These are phyloP conservation scores for Begonia loranthoides DNA, from an alignment of 306 rosid species.

Conservation along the genomic window DNA sequence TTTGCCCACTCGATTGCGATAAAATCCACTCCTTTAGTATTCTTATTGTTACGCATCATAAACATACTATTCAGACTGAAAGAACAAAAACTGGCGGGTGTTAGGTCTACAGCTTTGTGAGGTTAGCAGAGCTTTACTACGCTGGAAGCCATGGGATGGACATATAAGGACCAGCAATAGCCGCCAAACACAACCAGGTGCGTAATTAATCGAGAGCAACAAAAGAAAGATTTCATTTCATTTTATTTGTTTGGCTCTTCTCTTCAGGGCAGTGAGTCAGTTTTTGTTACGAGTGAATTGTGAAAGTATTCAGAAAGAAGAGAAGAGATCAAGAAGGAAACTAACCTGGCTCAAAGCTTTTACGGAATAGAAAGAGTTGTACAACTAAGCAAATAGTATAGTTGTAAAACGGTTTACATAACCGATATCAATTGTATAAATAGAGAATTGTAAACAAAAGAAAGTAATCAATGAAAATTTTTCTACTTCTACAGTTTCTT, in stretches of 20 bases:
- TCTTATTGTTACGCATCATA: neutral
- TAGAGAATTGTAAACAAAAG: no score
- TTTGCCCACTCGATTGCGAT: neutral
- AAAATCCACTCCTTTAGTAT: neutral
- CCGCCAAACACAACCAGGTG: conserved; percentile 46
- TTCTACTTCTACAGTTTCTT: no score
- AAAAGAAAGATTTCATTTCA: neutral
- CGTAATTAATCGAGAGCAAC: conserved; percentile 45
- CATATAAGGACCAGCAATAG: conserved; percentile 77
- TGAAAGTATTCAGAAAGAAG: no score
- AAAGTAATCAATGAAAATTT: no score
- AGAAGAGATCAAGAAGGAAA: no score
- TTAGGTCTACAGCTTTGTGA: conserved; percentile 69
- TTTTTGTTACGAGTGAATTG: no score
- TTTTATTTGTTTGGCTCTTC: neutral
- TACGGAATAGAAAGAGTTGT: no score
- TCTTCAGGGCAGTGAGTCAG: conserved; percentile 36
- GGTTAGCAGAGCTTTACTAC: conserved; percentile 73
- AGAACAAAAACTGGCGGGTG: neutral
- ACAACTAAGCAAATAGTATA: no score
- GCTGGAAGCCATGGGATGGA: conserved; percentile 99
- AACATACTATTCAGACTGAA: neutral
- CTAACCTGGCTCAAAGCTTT: no score
- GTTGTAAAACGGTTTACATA: no score
- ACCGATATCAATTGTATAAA: no score